Evolutionary conservation across 2,329 filamentous ascomycete genomes (phyloP).

Genomic region (Ceratocystis lukuohia): DNA sequence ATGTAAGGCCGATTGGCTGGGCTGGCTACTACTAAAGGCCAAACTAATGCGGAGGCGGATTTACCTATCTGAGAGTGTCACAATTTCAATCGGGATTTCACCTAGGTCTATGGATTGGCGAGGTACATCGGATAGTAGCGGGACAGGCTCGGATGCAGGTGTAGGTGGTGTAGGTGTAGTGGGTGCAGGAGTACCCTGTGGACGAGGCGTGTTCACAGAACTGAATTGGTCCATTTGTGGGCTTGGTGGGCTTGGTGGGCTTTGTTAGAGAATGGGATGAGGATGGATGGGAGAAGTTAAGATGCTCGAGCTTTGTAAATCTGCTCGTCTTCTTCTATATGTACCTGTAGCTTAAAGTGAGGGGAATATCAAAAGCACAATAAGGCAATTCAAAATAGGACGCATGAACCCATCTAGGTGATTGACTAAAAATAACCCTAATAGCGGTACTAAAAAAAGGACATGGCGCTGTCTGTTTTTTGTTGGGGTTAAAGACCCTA

Average conservation of each 20-base stretch:
- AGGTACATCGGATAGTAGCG: conserved; percentile 33
- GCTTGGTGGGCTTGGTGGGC: too few species aligned
- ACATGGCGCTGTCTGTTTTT: too few species aligned
- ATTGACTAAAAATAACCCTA: conserved; percentile 3
- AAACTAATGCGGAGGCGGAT: neutral
- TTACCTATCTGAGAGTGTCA: conserved; percentile 77
- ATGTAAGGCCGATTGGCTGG: too few species aligned
- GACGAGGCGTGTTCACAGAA: neutral
- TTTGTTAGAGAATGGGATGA: neutral
- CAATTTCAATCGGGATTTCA: conserved; percentile 84
- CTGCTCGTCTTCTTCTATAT: neutral
- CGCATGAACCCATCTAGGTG: neutral
- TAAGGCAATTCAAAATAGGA: neutral
- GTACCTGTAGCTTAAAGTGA: neutral
- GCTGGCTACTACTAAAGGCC: neutral
- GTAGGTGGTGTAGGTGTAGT: too few species aligned
- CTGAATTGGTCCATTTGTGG: neutral
- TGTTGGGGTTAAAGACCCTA: too few species aligned
- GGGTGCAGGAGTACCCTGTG: neutral
- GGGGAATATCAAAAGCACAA: neutral
- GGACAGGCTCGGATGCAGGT: neutral
- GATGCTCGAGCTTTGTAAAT: neutral
- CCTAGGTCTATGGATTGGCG: conserved; percentile 59
- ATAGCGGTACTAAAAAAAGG: neutral
- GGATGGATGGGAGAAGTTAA: neutral